These are phyloP conservation scores for Cladosporium cucumerinum DNA, from an alignment of 2,329 filamentous ascomycete species.

Conservation along the genomic window DNA sequence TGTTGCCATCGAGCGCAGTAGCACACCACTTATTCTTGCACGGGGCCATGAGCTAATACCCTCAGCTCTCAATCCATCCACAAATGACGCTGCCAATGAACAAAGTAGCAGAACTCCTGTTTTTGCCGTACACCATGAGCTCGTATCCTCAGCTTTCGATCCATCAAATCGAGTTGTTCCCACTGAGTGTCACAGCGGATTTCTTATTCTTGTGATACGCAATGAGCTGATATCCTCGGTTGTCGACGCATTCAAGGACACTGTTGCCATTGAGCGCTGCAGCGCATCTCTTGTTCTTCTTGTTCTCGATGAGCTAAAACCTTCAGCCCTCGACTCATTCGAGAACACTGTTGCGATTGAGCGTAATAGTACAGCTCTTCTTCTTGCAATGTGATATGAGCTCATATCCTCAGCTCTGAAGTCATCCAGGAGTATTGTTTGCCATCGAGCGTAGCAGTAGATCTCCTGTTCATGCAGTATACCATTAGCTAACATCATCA, in stretches of 20 bases:
- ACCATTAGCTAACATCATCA: not conserved
- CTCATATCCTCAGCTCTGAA: not conserved
- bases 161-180: not conserved
- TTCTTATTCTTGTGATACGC: not conserved
- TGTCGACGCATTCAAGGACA: not conserved
- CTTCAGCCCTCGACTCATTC: not conserved
- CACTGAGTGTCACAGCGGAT: not conserved
- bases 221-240: not conserved
- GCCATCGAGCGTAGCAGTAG: not conserved
- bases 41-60: not conserved
- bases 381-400: not conserved
- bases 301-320: not conserved
- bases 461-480: not conserved
- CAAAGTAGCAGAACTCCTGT: not conserved
- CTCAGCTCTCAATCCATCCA: not conserved
- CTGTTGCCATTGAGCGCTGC: not conserved
- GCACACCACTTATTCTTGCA: not conserved
- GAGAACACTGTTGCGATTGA: not conserved
- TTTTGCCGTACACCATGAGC: not conserved
- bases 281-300: not conserved
- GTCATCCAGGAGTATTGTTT: not conserved
- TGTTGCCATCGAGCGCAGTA: not conserved
- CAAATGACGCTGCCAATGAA: not conserved
- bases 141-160: not conserved
- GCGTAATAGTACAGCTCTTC: not conserved